Evolutionary conservation across 1,139 yeast species (phyloP).

Genomic region (Zygotorulaspora mrakii): DNA sequence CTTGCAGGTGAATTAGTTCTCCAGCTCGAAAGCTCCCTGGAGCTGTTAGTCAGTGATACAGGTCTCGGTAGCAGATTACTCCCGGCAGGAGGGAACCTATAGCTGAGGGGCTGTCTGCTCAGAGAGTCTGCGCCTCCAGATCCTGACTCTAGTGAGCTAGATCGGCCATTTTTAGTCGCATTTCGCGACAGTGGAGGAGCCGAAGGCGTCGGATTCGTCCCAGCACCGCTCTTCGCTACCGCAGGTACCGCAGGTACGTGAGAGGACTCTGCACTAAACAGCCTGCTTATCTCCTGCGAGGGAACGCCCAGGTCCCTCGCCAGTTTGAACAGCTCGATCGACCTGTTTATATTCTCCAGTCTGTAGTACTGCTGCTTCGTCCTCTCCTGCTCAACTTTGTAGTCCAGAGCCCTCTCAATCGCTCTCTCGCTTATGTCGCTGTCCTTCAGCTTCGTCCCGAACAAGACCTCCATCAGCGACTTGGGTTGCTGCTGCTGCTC

Average conservation of each 20-base stretch:
- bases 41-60: slow-evolving; percentile 11
- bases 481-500: slow-evolving; percentile 9
- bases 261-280: slow-evolving; percentile 43
- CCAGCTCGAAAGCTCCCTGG: slow-evolving; percentile 29
- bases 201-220: slow-evolving; percentile 1
- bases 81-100: slow-evolving; percentile 27
- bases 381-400: slow-evolving; percentile 72
- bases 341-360: slow-evolving; percentile 58
- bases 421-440: slow-evolving; percentile 49
- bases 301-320: slow-evolving; percentile 70
- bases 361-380: slow-evolving; percentile 79
- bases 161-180: background rate
- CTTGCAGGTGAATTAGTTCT: slow-evolving; percentile 66
- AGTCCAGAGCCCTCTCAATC: slow-evolving; percentile 56
- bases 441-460: slow-evolving; percentile 24
- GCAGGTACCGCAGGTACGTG: slow-evolving; percentile 4
- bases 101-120: slow-evolving; percentile 20
- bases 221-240: slow-evolving; percentile 6
- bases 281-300: slow-evolving; percentile 56
- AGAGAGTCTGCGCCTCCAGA: slow-evolving; percentile 6
- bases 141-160: slow-evolving; percentile 11
- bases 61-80: slow-evolving; percentile 15
- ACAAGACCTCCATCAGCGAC: slow-evolving; percentile 21
- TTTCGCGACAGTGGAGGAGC: background rate
- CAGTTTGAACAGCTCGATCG: slow-evolving; percentile 57